phyloP scores from a whole-genome alignment of 1,284 basidiomycete genomes.

The Vanrija pseudolonga region DNA sequence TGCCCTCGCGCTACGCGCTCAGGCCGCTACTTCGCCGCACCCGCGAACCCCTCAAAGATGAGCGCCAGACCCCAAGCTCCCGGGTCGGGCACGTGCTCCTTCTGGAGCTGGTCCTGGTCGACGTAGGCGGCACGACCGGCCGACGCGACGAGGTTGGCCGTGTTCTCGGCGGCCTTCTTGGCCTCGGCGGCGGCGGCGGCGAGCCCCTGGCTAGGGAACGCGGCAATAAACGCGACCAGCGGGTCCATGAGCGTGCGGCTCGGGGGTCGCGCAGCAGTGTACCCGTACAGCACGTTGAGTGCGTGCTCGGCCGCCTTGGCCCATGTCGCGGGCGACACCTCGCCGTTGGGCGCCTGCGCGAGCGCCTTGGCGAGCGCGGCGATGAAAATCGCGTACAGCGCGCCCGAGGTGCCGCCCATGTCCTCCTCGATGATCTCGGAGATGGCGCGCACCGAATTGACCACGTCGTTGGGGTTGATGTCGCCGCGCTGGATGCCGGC shows the following conservation, averaged over 20 bases:
- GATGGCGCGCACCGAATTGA: slow-evolving; percentile 63
- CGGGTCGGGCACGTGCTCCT: slow-evolving; percentile 73
- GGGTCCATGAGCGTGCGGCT: slow-evolving; percentile 90
- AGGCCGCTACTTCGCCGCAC: not conserved
- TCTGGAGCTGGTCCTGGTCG: slow-evolving; percentile 65
- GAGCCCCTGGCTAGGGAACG: slow-evolving; percentile 54
- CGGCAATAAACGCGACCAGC: slow-evolving; percentile 70
- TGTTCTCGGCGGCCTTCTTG: slow-evolving; percentile 63
- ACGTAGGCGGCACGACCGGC: slow-evolving; percentile 88
- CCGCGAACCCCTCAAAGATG: slow-evolving; percentile 59
- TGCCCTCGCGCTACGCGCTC: no score
- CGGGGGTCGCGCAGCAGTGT: slow-evolving; percentile 82
- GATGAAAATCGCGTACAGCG: slow-evolving; percentile 87
- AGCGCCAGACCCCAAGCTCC: slow-evolving; percentile 84
- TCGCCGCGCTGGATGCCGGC: slow-evolving; percentile 46
- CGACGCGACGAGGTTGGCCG: slow-evolving; percentile 73
- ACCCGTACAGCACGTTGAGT: slow-evolving; percentile 70
- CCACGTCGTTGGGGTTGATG: slow-evolving; percentile 62
- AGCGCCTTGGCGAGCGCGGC: slow-evolving; percentile 61
- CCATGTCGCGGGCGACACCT: slow-evolving; percentile 61
- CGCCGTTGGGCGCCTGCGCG: slow-evolving; percentile 22
- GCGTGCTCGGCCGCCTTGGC: slow-evolving; percentile 60
- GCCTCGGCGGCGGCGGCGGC: slow-evolving; percentile 62
- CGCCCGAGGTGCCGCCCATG: slow-evolving; percentile 92
- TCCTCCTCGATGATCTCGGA: slow-evolving; percentile 65